Conservation (phyloP, 495 filamentous ascomycete species). For the Trichocladium antarcticum region DNA sequence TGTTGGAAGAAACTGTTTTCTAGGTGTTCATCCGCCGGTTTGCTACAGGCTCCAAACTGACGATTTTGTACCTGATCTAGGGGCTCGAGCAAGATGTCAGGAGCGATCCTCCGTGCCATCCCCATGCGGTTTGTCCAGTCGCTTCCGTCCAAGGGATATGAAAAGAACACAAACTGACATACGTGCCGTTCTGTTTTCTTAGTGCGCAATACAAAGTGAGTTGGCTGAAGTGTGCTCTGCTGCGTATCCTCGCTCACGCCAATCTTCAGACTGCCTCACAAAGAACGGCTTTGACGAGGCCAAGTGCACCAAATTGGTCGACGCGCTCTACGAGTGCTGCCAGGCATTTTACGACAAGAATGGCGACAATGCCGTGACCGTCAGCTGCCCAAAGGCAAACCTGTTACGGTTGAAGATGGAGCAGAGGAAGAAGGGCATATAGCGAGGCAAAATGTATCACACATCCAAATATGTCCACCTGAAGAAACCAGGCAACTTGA, state of each 20-base stretch:
- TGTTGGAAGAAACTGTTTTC: not conserved
- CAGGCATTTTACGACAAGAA: constrained; percentile 72
- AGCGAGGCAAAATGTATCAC: constrained; percentile 31
- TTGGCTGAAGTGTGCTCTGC: not conserved
- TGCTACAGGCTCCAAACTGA: not conserved
- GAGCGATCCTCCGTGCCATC: constrained; percentile 73
- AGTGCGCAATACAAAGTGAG: constrained; percentile 87
- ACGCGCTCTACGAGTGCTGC: constrained; percentile 94
- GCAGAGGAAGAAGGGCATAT: constrained; percentile 47
- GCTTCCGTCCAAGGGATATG: not conserved
- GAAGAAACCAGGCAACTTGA: constrained; percentile 46
- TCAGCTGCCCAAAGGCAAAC: constrained; percentile 75
- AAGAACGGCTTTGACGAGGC: constrained; percentile 82
- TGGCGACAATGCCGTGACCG: constrained; percentile 64
- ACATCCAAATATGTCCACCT: constrained; percentile 38
- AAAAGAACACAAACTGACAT: constrained; percentile 10
- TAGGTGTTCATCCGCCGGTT: not conserved
- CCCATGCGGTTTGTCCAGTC: constrained; percentile 59
- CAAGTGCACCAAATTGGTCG: constrained; percentile 68
- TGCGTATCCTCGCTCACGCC: not conserved
- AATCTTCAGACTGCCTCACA: constrained; percentile 56
- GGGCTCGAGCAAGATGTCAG: constrained; percentile 56
- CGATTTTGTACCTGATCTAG: constrained; percentile 10
- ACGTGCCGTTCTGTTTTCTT: not conserved
- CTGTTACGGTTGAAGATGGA: constrained; percentile 78